phyloP scores from a whole-genome alignment of 2,329 filamentous ascomycete species.

The Trematosphaeria pertusa region DNA sequence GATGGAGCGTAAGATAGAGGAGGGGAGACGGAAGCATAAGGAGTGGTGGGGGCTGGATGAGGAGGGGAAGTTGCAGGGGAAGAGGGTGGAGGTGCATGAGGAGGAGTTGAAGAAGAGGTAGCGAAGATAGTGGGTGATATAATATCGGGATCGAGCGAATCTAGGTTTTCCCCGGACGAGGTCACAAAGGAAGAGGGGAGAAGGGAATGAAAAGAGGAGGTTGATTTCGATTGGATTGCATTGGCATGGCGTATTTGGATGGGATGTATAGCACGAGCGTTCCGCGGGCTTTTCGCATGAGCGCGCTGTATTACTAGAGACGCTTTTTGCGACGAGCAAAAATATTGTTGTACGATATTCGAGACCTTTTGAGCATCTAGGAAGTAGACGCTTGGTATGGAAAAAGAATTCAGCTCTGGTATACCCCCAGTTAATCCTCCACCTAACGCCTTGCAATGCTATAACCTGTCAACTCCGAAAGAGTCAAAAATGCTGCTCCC shows the following conservation, averaged over 20 bases:
- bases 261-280: constrained; percentile 6
- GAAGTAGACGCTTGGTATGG: background rate
- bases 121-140: background rate
- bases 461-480: constrained; percentile 1
- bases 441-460: constrained; percentile 12
- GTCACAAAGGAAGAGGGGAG: constrained; percentile 24
- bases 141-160: background rate
- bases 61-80: constrained; percentile 38
- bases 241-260: constrained; percentile 21
- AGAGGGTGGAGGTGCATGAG: constrained; percentile 21
- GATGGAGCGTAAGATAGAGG: constrained; percentile 54
- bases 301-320: constrained; percentile 6
- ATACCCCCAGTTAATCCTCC: constrained; percentile 18
- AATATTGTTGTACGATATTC: constrained; percentile 19
- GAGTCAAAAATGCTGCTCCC: no score
- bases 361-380: background rate
- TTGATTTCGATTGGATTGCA: constrained; percentile 27
- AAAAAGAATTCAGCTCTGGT: constrained; percentile 31
- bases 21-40: constrained; percentile 55
- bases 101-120: constrained; percentile 12
- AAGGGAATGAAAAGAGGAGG: constrained; percentile 25
- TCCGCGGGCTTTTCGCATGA: background rate
- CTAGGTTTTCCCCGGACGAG: no score
- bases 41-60: constrained; percentile 60
- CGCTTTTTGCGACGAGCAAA: background rate